Evolutionary conservation across 1,284 basidiomycete species (phyloP).

Genomic region (Tetrapyrgos nigripes): DNA sequence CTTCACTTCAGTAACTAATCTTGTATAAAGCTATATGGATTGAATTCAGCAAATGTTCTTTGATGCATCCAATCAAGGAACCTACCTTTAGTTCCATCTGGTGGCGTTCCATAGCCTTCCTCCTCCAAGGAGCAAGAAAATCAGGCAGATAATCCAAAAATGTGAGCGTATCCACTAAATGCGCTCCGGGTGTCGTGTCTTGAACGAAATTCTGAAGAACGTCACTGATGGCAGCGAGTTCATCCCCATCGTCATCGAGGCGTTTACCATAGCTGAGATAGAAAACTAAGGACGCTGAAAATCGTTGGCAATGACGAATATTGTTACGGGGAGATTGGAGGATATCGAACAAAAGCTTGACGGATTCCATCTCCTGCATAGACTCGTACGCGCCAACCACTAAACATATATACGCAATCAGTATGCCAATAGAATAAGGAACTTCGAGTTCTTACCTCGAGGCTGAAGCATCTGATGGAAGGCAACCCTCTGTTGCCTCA

Average conservation of each 20-base stretch:
- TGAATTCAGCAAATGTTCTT: neutral
- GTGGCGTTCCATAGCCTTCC: constrained; percentile 26
- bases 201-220: constrained; percentile 28
- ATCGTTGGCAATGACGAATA: constrained; percentile 17
- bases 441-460: neutral
- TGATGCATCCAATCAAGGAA: neutral
- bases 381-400: neutral
- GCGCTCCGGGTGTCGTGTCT: constrained; percentile 30
- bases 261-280: constrained; percentile 28
- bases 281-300: constrained; percentile 30
- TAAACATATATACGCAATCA: neutral
- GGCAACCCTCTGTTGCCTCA: neutral
- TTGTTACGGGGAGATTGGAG: neutral
- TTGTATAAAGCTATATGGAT: constrained; percentile 24
- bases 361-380: neutral
- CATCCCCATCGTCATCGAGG: constrained; percentile 27
- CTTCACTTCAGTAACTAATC: constrained; percentile 27
- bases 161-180: constrained; percentile 36
- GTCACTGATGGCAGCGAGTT: constrained; percentile 24
- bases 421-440: neutral
- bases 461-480: constrained; percentile 4
- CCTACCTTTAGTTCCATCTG: constrained; percentile 25
- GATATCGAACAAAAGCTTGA: constrained; percentile 2
- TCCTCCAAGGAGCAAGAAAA: constrained; percentile 32
- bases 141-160: constrained; percentile 32